A percentile compares a stretch with the other conserved stretches of the same genome.
phyloP scores from a whole-genome alignment of 1,139 yeast genomes.

The Kodamaea fungicola region DNA sequence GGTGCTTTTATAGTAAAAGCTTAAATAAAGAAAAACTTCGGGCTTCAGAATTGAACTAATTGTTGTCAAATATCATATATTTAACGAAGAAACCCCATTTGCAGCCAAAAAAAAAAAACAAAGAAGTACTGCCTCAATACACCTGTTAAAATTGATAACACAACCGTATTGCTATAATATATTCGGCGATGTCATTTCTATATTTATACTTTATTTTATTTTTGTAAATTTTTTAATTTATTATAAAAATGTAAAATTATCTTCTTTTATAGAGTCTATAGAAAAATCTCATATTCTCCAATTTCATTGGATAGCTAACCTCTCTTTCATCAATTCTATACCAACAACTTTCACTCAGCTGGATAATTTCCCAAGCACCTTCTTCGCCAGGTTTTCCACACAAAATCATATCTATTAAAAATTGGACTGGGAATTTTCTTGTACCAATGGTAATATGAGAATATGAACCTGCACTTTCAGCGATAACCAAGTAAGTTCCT shows the following conservation, averaged over 20 bases:
- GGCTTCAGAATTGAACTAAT: too few relatives aligned
- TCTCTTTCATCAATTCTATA: slow-evolving; percentile 56
- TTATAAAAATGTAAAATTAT: slow-evolving; percentile 9
- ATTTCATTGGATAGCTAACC: slow-evolving; percentile 63
- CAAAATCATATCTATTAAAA: slow-evolving; percentile 68
- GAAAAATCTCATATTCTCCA: slow-evolving; percentile 87
- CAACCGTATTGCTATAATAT: too few relatives aligned
- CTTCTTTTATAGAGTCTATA: slow-evolving; percentile 65
- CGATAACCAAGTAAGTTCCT: slow-evolving; percentile 62
- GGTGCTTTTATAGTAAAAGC: too few relatives aligned
- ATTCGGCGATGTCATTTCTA: too few relatives aligned
- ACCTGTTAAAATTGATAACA: too few relatives aligned
- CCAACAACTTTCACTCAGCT: slow-evolving; percentile 77
- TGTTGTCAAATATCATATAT: too few relatives aligned
- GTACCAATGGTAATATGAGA: slow-evolving; percentile 75
- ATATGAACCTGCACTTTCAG: slow-evolving; percentile 89
- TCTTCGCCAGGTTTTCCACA: slow-evolving; percentile 51
- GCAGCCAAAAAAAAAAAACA: too few relatives aligned
- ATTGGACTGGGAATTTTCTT: slow-evolving; percentile 78
- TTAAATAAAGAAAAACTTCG: too few relatives aligned
- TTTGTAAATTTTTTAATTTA: too few relatives aligned
- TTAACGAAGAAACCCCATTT: too few relatives aligned
- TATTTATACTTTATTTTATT: too few relatives aligned
- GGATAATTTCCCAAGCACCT: slow-evolving; percentile 66
- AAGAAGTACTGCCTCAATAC: too few relatives aligned